Base-by-base conservation (phyloP, 1,139 yeast species). In the Taiozyma sp. region DNA sequence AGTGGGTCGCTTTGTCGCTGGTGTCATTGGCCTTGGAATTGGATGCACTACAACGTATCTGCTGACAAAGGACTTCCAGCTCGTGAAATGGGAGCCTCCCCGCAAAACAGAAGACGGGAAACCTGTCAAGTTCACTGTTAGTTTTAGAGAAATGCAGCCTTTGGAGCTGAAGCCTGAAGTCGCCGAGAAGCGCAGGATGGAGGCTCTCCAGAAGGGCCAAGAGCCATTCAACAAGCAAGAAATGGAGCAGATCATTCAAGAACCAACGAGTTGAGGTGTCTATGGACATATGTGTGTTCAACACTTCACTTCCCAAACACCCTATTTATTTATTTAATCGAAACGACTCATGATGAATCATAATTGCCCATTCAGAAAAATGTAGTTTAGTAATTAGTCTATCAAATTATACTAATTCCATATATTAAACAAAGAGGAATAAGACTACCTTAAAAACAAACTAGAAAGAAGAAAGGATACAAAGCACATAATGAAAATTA, bases 141-240 rank as follows among this genome's bases (percentile, higher is more conserved):
- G 64, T 2, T 71, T 70, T 51, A 55, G 68, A 46, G 68, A 67
- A 14, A 65, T 68, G 57, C 63, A 64, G 45, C 73, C 74, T 0
- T 57, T 72, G 19, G 61, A 64, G 46, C 60, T 71, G 42, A 70
- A 63, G 47, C 71, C 71, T 0, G 74, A 69, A 44, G 71, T 66
- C 2, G 47, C 30, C 4, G 51, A 47, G 55, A 52, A 39, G 48
- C 28, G 40, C 41, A 50, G 27, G 51, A 46, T 42, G 42, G 53
- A 41, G 48, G 46, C 27, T 30, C 10, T 32, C 36, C 44, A 29
- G 13, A 40, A 42, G 22, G 34, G 8, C 8, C 27, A 24, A 19
- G 14, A 24, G n/a, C n/a, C 24, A 12, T 40, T 24, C 12, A 48
- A 51, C 27, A 53, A 53, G 30, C 49, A 54, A 19, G 61, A 56